phyloP scores from a whole-genome alignment of 805 yeast species.

The Clavispora santaluciae region DNA sequence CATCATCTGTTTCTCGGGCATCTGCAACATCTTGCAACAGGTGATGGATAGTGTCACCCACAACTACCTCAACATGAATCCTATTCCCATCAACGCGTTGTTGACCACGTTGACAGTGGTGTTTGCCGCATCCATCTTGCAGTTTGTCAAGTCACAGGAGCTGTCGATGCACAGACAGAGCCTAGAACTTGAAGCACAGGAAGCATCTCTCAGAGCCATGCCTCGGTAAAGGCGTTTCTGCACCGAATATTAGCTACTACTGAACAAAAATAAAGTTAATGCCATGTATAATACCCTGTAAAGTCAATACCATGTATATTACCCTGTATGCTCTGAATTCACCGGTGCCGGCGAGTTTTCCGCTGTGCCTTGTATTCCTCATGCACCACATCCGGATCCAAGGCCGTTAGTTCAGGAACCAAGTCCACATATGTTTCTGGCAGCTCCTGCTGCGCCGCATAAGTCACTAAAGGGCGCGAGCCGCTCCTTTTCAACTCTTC shows the following conservation, averaged over 20 bases:
- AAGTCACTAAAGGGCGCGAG: background rate
- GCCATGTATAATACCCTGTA: too few species aligned
- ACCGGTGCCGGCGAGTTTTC: background rate
- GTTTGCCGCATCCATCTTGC: slow-evolving; percentile 43
- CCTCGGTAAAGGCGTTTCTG: slow-evolving; percentile 35
- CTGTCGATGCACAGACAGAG: slow-evolving; percentile 42
- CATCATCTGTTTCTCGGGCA: slow-evolving; percentile 75
- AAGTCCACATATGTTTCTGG: slow-evolving; percentile 3
- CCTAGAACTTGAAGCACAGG: slow-evolving; percentile 61
- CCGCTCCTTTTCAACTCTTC: background rate
- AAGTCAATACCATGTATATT: background rate
- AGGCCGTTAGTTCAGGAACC: slow-evolving; percentile 22
- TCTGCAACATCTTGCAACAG: slow-evolving; percentile 72
- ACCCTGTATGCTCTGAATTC: background rate
- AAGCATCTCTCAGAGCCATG: slow-evolving; percentile 45
- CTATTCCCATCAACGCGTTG: slow-evolving; percentile 65
- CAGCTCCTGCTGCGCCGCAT: background rate
- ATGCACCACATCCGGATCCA: slow-evolving; percentile 23
- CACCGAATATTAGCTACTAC: too few species aligned
- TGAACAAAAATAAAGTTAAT: too few species aligned
- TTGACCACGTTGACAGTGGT: slow-evolving; percentile 53
- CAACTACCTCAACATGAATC: slow-evolving; percentile 62
- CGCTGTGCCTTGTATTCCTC: slow-evolving; percentile 9
- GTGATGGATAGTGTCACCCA: slow-evolving; percentile 69
- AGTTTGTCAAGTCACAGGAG: slow-evolving; percentile 41